phyloP scores from a whole-genome alignment of 768 basidiomycete genomes.

The Tricholoma matsutake region DNA sequence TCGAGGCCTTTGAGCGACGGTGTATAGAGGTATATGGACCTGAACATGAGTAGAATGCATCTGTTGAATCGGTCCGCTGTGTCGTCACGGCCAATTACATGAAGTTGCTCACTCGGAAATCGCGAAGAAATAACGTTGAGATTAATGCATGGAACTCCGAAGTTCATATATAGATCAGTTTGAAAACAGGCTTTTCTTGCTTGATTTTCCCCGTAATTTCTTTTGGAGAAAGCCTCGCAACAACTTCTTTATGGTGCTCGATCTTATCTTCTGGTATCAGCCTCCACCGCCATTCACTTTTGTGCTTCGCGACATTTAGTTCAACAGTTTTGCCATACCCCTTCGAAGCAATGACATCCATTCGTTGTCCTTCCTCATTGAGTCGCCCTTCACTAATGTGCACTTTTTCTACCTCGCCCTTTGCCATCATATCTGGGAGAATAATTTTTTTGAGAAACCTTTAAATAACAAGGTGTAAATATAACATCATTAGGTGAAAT shows the following conservation, averaged over 20 bases:
- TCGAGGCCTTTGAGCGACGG: constrained; percentile 87
- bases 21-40: constrained; percentile 71
- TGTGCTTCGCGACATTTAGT: too few relatives aligned
- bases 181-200: not conserved
- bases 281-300: not conserved
- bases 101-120: not conserved
- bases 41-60: not conserved
- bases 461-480: not conserved
- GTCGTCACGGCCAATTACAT: not conserved
- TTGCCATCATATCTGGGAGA: not conserved
- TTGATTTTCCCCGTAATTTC: not conserved
- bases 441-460: not conserved
- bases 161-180: too few relatives aligned
- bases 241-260: not conserved
- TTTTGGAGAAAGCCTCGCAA: not conserved
- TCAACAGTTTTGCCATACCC: not conserved
- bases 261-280: not conserved
- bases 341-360: not conserved
- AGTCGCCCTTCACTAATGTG: not conserved
- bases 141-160: not conserved
- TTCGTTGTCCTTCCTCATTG: not conserved
- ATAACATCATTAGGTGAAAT: not conserved
- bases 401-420: not conserved
- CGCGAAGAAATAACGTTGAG: not conserved
- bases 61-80: not conserved